phyloP scores from a whole-genome alignment of 2,329 filamentous ascomycete genomes.

The Phialophora verrucosa region DNA sequence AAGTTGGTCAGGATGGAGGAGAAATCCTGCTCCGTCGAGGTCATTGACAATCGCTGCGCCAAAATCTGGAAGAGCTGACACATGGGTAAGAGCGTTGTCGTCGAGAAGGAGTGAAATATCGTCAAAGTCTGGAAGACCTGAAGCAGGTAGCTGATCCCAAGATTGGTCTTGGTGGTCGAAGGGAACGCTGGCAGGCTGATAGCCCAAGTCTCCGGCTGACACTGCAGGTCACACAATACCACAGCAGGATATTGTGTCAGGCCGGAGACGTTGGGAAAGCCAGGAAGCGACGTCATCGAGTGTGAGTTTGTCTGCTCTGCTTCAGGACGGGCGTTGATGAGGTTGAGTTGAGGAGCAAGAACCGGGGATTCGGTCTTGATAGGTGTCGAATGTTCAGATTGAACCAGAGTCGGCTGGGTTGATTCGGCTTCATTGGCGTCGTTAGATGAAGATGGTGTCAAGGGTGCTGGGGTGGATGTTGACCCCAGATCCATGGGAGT shows the following conservation, averaged over 20 bases:
- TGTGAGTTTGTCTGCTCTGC: conserved; percentile 48
- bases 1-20: conserved; percentile 50
- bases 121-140: conserved; percentile 70
- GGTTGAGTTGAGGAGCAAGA: conserved; percentile 36
- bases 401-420: conserved; percentile 43
- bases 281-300: conserved; percentile 39
- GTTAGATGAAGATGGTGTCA: conserved; percentile 49
- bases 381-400: conserved; percentile 39
- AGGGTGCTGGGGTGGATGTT: conserved; percentile 42
- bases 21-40: conserved; percentile 60
- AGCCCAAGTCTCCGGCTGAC: conserved; percentile 78
- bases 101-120: conserved; percentile 65
- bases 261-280: conserved; percentile 63
- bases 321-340: conserved; percentile 43
- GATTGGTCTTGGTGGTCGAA: conserved; percentile 47
- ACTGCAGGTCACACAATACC: conserved; percentile 99
- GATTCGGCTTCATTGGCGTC: conserved; percentile 49
- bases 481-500: conserved; percentile 33
- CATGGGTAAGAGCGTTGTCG: conserved; percentile 69
- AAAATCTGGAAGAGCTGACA: conserved; percentile 75
- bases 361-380: conserved; percentile 37
- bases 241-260: conserved; percentile 99
- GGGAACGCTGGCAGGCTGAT: conserved; percentile 53
- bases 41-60: conserved; percentile 77
- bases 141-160: conserved; percentile 51